Evolutionary conservation across 108 stramenopile species (phyloP).

Genomic region (Licmophora abbreviata): DNA sequence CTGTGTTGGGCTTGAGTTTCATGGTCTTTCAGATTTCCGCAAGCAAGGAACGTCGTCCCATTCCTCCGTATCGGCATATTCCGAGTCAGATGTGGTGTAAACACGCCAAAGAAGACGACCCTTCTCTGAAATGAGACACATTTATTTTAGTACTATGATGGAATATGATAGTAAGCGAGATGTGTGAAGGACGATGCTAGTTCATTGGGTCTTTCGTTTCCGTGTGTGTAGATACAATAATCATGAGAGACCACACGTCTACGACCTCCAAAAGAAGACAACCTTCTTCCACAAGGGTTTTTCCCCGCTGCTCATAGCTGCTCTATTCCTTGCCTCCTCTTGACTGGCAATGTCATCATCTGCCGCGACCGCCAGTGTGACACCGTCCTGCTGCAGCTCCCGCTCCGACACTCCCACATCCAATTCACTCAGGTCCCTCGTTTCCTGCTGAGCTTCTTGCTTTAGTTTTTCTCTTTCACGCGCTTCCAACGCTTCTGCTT

Average conservation of each 20-base stretch:
- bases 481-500: constrained; percentile 28
- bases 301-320: not conserved
- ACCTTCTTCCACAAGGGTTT: constrained; percentile 28
- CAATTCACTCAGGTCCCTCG: constrained; percentile 24
- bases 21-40: constrained; percentile 62
- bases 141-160: not conserved
- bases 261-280: constrained; percentile 50
- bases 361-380: constrained; percentile 11
- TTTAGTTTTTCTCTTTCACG: constrained; percentile 10
- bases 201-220: too few species aligned
- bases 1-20: constrained; percentile 24
- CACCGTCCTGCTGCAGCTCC: constrained; percentile 13
- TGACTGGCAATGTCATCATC: constrained; percentile 19
- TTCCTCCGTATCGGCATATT: constrained; percentile 38
- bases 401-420: constrained; percentile 18
- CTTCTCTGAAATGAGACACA: constrained; percentile 2
- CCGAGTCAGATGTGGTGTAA: constrained; percentile 46
- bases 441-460: constrained; percentile 8
- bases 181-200: too few species aligned
- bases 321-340: constrained; percentile 9
- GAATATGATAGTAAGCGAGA: too few species aligned
- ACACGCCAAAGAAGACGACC: constrained; percentile 45
- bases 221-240: too few species aligned
- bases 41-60: constrained; percentile 62
- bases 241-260: too few species aligned